Base-by-base conservation (phyloP, 768 basidiomycete genomes). In the Lactarius psammicola region DNA sequence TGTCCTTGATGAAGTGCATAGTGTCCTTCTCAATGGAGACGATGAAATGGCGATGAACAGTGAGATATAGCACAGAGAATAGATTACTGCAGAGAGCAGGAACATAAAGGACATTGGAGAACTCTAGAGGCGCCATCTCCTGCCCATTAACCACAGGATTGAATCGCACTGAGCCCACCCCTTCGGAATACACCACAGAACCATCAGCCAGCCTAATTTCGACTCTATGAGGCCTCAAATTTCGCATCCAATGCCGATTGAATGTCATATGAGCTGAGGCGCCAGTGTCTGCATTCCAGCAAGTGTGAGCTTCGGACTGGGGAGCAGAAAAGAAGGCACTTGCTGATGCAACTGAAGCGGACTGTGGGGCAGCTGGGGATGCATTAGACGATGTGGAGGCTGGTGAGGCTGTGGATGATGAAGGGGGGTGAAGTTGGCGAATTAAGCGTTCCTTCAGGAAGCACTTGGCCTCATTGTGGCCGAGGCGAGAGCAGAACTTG, bases 201-300 rank as follows among this genome's bases (percentile, higher is more conserved):
- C 53, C 10, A 30, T 54, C 53, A 1, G 26, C 28, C 11, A 54
- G 13, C 26, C 53, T 8, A 30, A 54, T 54, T 54, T 15, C 2
- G 15, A 15, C 26, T 0, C 10, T 1, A 28, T 54, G 28, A 2
- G 53, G 53, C 53, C 2, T 54, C 23, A 54, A 30, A 30, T 54
- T 30, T 1, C 15, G 10, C 13, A 54, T 23, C 53, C 53, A 54
- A 30, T 54, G 26, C 0, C 28, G 11, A 53, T 53, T 23, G 28
- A 53, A 53, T 1, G 51, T 53, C 51, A 53, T 53, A 53, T 53
- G 51, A 53, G 53, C 53, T 54, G 26, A 54, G 26, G 53, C 28
- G 17, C 53, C 53, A 26, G 53, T 26, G 4, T 54, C 53, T 54
- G 53, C 53, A 30, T 26, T 30, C 53, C 26, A 30, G 26, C 28